Percentiles rank a stretch among this genome's conserved stretches.
Conservation (phyloP, 805 yeast species). For the Kluyveromyces lactis region DNA sequence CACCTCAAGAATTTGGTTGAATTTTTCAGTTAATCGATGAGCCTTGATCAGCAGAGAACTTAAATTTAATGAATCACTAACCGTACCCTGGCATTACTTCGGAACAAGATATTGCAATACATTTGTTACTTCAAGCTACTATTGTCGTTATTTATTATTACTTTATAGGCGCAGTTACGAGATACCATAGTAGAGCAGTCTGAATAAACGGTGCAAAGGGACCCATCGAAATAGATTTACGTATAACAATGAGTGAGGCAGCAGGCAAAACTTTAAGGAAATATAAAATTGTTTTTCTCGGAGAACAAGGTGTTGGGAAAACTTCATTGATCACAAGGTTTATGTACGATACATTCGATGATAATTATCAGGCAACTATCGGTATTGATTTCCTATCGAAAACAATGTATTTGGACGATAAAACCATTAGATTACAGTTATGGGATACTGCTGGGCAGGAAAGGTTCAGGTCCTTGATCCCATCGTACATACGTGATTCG, state of each 20-base stretch:
- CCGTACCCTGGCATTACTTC: too few species aligned
- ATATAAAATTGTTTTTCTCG: slow-evolving; percentile 87
- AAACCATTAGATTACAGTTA: slow-evolving; percentile 85
- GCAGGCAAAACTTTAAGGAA: slow-evolving; percentile 37
- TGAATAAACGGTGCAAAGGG: too few species aligned
- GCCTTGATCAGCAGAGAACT: too few species aligned
- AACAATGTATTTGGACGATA: slow-evolving; percentile 93
- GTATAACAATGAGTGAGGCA: slow-evolving; percentile 4
- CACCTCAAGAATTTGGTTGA: too few species aligned
- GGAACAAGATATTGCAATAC: too few species aligned
- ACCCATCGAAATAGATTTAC: not conserved
- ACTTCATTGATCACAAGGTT: slow-evolving; percentile 94
- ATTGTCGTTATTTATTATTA: too few species aligned
- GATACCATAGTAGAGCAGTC: too few species aligned
- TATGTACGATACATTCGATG: slow-evolving; percentile 96
- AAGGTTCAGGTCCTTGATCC: slow-evolving; percentile 87
- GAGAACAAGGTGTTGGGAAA: slow-evolving; percentile 96
- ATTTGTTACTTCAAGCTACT: too few species aligned
- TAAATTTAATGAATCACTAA: too few species aligned
- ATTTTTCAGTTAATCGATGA: too few species aligned
- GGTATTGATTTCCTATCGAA: slow-evolving; percentile 94
- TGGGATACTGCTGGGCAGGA: slow-evolving; percentile 99
- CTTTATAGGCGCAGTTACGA: too few species aligned
- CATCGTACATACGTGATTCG: slow-evolving; percentile 90
- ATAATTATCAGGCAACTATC: slow-evolving; percentile 89